Conservation (phyloP, 2,329 filamentous ascomycete species). For the Penicillium olsonii region DNA sequence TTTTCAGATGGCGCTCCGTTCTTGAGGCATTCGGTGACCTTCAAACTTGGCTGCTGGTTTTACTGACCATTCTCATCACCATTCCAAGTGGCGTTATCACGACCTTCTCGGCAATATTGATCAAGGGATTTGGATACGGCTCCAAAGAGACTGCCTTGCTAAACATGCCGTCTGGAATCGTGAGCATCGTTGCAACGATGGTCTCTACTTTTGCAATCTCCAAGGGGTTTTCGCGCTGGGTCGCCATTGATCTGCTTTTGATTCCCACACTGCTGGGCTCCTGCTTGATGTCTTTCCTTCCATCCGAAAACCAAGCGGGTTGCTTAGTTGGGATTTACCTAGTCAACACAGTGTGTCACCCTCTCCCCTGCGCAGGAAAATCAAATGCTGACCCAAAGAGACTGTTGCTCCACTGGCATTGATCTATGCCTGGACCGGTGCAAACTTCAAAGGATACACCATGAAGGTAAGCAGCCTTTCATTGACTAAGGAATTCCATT, state of each 20-base stretch:
- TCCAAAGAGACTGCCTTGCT: conserved; percentile 45
- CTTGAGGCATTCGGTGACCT: conserved; percentile 21
- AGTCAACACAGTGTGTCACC: conserved; percentile 25
- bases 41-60: conserved; percentile 24
- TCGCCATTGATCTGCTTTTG: conserved; percentile 44
- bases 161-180: conserved; percentile 47
- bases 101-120: conserved; percentile 48
- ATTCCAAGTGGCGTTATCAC: conserved; percentile 49
- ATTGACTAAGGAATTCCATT: background rate
- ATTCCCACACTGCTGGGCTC: conserved; percentile 50
- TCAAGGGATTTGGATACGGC: conserved; percentile 45
- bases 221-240: conserved; percentile 41
- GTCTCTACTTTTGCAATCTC: conserved; percentile 42
- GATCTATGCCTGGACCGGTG: conserved; percentile 47
- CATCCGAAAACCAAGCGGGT: conserved; percentile 40
- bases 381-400: conserved; percentile 23
- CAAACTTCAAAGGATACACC: conserved; percentile 52
- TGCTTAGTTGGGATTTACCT: conserved; percentile 48
- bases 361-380: background rate
- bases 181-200: conserved; percentile 43
- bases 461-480: conserved; percentile 29
- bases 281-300: conserved; percentile 38
- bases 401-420: conserved; percentile 46
- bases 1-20: conserved; percentile 25
- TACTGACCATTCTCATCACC: conserved; percentile 36